A percentile compares a stretch with the other conserved stretches of the same genome.
Evolutionary conservation across 1,139 yeast species (phyloP).

Genomic region (Hansenula lynferdii): DNA sequence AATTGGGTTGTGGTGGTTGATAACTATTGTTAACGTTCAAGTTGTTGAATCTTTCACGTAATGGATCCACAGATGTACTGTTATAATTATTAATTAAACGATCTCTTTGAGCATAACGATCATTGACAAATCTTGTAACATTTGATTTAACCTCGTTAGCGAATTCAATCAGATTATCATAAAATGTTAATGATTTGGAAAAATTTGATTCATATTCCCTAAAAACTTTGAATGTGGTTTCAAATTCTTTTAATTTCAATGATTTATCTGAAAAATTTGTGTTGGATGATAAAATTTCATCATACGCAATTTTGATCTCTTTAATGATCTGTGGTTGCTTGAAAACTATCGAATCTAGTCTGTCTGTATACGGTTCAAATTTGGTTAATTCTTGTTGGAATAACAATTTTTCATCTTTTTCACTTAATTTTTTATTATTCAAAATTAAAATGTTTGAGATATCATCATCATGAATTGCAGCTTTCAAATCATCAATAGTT

Average conservation of each 20-base stretch:
- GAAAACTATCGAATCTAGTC: slow-evolving; percentile 63
- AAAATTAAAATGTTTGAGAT: slow-evolving; percentile 73
- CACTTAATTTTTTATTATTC: slow-evolving; percentile 49
- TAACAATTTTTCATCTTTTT: slow-evolving; percentile 53
- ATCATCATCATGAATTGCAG: slow-evolving; percentile 75
- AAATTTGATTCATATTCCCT: slow-evolving; percentile 53
- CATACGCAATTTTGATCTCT: slow-evolving; percentile 57
- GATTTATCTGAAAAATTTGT: slow-evolving; percentile 29
- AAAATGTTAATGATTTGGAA: slow-evolving; percentile 58
- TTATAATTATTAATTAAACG: slow-evolving; percentile 8
- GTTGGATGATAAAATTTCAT: slow-evolving; percentile 41
- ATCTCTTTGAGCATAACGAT: slow-evolving; percentile 30
- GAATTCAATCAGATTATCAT: slow-evolving; percentile 46
- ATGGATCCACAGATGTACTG: slow-evolving; percentile 3
- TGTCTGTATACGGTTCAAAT: slow-evolving; percentile 62
- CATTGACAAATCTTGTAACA: slow-evolving; percentile 30
- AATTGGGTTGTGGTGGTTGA: slow-evolving; percentile 8
- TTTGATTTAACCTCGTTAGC: slow-evolving; percentile 34
- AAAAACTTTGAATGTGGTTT: slow-evolving; percentile 49
- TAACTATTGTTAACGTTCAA: slow-evolving; percentile 12
- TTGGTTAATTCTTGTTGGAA: slow-evolving; percentile 76
- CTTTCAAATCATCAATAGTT: slow-evolving; percentile 61
- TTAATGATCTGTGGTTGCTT: slow-evolving; percentile 56
- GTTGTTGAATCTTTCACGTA: slow-evolving; percentile 11
- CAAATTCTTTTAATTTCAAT: slow-evolving; percentile 40